These are phyloP conservation scores for Gaeumannomyces tritici DNA, from an alignment of 2,329 filamentous ascomycete species.

Conservation along the genomic window DNA sequence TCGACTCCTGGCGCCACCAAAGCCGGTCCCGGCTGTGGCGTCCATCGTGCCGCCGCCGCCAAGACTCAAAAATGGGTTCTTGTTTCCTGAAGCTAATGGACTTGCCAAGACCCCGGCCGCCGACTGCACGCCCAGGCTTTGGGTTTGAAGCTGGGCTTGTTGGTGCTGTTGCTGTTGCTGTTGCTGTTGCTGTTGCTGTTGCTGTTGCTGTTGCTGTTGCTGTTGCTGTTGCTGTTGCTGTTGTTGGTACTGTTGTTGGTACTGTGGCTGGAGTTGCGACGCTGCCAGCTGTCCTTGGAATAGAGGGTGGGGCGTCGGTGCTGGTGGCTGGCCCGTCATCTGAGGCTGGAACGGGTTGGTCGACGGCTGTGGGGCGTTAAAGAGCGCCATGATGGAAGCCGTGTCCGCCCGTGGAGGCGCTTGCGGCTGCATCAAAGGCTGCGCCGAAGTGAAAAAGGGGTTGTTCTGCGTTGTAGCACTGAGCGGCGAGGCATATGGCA, in stretches of 20 bases:
- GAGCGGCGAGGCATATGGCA: constrained; percentile 2
- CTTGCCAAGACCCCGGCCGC: not conserved
- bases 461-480: constrained; percentile 13
- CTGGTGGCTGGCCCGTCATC: constrained; percentile 1
- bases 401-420: constrained; percentile 51
- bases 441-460: constrained; percentile 19
- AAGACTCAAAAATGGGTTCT: constrained; percentile 47
- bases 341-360: constrained; percentile 26
- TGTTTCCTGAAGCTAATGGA: constrained; percentile 23
- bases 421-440: constrained; percentile 13
- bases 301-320: constrained; percentile 17
- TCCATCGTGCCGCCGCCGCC: constrained; percentile 12
- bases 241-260: constrained; percentile 23
- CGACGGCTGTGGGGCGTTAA: constrained; percentile 45
- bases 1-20: constrained; percentile 44
- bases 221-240: constrained; percentile 18
- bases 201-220: constrained; percentile 23
- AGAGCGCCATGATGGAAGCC: constrained; percentile 66
- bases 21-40: constrained; percentile 6
- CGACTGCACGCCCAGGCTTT: constrained; percentile 4
- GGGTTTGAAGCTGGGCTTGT: constrained; percentile 11
- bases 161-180: constrained; percentile 22
- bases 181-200: constrained; percentile 17
- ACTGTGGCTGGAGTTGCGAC: no score
- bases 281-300: constrained; percentile 6